Base-by-base conservation (phyloP, 106 monocot species). In the Dendrobium huoshanense region DNA sequence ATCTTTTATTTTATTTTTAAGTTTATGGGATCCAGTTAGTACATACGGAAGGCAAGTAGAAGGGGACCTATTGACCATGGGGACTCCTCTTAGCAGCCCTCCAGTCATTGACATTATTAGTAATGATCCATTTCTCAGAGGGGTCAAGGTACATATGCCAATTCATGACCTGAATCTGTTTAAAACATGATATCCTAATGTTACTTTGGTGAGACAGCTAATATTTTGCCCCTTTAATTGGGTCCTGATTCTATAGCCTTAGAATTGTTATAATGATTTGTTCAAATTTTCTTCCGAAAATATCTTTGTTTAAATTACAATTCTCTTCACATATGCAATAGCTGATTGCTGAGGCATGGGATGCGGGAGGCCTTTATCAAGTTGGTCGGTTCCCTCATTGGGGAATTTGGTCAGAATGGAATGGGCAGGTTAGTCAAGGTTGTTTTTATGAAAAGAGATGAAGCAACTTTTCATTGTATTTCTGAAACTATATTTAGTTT, bases 261-360 rank as follows among this genome's bases (percentile, higher is more conserved):
- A 15, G 33, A 70, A 37, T 70, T 70, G 29, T 70, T 70, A 15
- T 70, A 70, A 70, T 70, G 70, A 70, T 31, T 70, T 70, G 10
- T 37, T 70, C n/a, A 33, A 11, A 13, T 65, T 65, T 65, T 65
- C 24, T 65, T 65, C 9, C 5, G 64, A 25, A 65, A 65, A 65
- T 10, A 74, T 74, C 18, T 1, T 0, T 31, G 44, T 19, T 75
- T 44, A 75, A 43, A 17, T 75, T 17, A 13, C 18, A 33, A 82
- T 75, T 82, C 20, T 73, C 45, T 55, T 76, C n/a, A 45, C 41
- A 55, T 78, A 41, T 64, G 4, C 45, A 85, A 70, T 80, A 96
- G 96, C 85, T 96, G 31, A 96, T 96, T 90, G 93, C 96, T 84
- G 96, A 96, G 84, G 93, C 93, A 75, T 96, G 96, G 96, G 96